Evolutionary conservation across 2,329 filamentous ascomycete genomes (phyloP), one percentile per base, ranked within the genome.

Genomic region (Claviceps cyperi): DNA sequence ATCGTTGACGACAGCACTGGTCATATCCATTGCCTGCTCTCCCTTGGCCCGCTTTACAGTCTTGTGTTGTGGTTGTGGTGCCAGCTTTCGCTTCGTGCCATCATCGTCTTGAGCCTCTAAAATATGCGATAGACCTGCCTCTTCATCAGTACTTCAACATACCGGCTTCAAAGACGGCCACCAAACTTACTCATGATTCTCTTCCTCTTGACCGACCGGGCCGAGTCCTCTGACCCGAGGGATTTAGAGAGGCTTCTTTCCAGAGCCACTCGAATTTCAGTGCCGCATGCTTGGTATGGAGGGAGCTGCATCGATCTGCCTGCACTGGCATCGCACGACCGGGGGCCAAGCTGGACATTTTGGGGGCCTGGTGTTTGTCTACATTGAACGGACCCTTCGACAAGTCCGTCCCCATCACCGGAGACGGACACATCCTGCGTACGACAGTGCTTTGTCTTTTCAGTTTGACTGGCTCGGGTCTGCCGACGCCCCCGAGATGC

Each of bases 1-100:
- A 2, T 49, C 5, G 15, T n/a, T 4, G 44, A 13, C 22, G 17
- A 21, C 39, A 4, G n/a, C 39, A 14, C 6, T 21, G 40, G 21
- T 15, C 38, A 19, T 32, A 32, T n/a, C n/a, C n/a, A n/a, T n/a
- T n/a, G n/a, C n/a, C n/a, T 50, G 47, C 19, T 15, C 5, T 4
- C 9, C 39, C 17, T 46, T 52, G 8, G 15, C 38, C 22, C 17
- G 15, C 38, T 48, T 51, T 13, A 14, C 21, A 17, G 37, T 8
- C 14, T 52, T 58, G 38, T 51, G 55, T 3, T 53, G 51, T 14
- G 40, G 14, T n/a, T 47, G 48, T 24, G 21, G 21, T 7, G 22
- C 19, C 17, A n/a, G 15, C 22, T 43, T 49, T 22, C 51, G 51
- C 43, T 51, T 53, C 2, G n/a, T 48, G 36, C 47, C 51, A 24